Percentiles rank a stretch among this genome's conserved stretches.
These are phyloP conservation scores for Infundibulicybe gibba DNA, from an alignment of 768 basidiomycete species.

Conservation along the genomic window DNA sequence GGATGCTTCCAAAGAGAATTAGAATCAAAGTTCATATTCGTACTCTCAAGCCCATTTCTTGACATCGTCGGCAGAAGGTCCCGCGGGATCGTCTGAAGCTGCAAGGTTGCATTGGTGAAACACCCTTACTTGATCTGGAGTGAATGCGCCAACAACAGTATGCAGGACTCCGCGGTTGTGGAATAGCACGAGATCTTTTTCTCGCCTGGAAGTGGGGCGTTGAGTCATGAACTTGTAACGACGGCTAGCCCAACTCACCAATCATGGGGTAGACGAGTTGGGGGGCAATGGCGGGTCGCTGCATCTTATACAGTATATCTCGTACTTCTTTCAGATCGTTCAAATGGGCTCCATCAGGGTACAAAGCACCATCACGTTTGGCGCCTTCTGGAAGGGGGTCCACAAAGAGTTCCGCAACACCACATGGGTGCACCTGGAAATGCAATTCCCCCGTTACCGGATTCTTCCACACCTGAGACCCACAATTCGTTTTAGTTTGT, in stretches of 20 bases:
- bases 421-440: slow-evolving; percentile 89
- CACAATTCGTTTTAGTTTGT: slow-evolving; percentile 3
- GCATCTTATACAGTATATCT: slow-evolving; percentile 77
- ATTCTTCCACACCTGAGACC: slow-evolving; percentile 82
- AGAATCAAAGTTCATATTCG: not conserved
- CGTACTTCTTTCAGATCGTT: slow-evolving; percentile 72
- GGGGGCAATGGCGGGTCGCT: slow-evolving; percentile 86
- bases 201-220: slow-evolving; percentile 21
- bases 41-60: slow-evolving; percentile 45
- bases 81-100: slow-evolving; percentile 65
- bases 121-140: slow-evolving; percentile 59
- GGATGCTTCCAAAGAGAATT: no score
- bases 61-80: slow-evolving; percentile 67
- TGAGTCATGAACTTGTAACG: not conserved
- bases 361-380: slow-evolving; percentile 59
- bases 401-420: slow-evolving; percentile 60
- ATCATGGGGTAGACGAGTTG: slow-evolving; percentile 87
- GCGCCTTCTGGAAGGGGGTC: slow-evolving; percentile 64
- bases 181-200: slow-evolving; percentile 77
- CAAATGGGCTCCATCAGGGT: slow-evolving; percentile 79
- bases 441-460: slow-evolving; percentile 79
- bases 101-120: slow-evolving; percentile 92
- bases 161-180: slow-evolving; percentile 84
- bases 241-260: slow-evolving; percentile 51
- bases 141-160: slow-evolving; percentile 77